Conservation (phyloP, 164 flowering plant genomes). For the Brasenia schreberi region DNA sequence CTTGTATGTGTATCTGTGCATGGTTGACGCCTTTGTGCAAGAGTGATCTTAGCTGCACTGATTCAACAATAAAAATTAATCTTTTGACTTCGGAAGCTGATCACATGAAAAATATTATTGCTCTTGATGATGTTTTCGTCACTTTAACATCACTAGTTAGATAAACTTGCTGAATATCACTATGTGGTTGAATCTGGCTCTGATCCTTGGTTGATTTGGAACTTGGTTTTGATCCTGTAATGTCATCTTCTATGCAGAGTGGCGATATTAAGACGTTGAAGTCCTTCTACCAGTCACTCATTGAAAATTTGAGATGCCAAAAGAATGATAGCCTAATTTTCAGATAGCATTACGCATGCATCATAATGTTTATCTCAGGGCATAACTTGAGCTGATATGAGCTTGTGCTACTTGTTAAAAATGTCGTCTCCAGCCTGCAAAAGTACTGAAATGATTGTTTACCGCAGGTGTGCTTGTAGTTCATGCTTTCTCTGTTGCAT, state of each 20-base stretch:
- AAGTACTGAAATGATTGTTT: neutral
- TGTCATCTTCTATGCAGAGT: slow-evolving; percentile 35
- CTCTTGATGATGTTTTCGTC: no score
- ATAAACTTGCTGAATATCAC: no score
- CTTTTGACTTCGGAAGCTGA: no score
- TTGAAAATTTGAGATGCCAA: slow-evolving; percentile 59
- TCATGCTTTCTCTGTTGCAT: neutral
- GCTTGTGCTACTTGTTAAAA: neutral
- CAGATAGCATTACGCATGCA: slow-evolving; percentile 49
- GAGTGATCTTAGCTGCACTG: neutral
- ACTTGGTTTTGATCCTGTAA: neutral
- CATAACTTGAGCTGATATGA: neutral
- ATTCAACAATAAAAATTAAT: no score
- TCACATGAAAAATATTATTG: no score
- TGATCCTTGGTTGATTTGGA: neutral
- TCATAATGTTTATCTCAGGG: neutral
- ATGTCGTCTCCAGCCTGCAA: neutral
- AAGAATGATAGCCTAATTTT: slow-evolving; percentile 83
- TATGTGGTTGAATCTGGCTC: neutral
- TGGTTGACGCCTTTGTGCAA: no score
- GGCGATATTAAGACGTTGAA: slow-evolving; percentile 61
- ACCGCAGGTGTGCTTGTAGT: neutral
- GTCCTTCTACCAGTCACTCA: slow-evolving; percentile 70
- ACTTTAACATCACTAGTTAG: no score
- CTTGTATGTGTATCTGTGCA: no score